Base-by-base conservation (phyloP, 768 basidiomycete genomes). In the Mycena crocata region DNA sequence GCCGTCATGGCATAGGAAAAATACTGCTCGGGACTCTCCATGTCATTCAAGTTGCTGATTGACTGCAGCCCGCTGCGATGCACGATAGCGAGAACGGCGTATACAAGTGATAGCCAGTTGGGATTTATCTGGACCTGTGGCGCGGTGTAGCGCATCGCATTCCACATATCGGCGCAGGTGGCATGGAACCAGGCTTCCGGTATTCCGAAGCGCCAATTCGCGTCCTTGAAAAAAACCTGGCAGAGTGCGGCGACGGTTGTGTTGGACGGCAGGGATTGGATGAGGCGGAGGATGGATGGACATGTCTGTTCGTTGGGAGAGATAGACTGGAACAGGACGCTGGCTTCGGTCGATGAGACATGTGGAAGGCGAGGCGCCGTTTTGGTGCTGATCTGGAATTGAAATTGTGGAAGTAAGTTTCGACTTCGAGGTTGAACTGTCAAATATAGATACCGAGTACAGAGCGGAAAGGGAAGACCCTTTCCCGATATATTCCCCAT, bases 121-220 rank as follows among this genome's bases (percentile, higher is more conserved):
- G 83, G 77, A 67, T 86, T 87, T 71, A 86, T 77, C 52, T 82
- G 79, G 24, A 80, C 72, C 62, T 74, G 75, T 28, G 70, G 73
- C n/a, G 69, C 69, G 26, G 73, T 71, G 51, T 79, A 74, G 40
- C 80, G 78, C 24, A 86, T 59, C 35, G 77, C 76, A n/a, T 66
- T 73, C 85, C 84, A 86, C 86, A 86, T 87, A 52, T 79, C 78
- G 28, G 74, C 65, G 55, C 80, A 82, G 2, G 81, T 76, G n/a
- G 73, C 66, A 40, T 74, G 77, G 71, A 87, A 85, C 84, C 85
- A 87, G 24, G 75, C 71, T 68, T 85, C 82, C 8, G 85, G 84
- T 30, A 87, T 81, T 14, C 85, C 85, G 57, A 82, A 86, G 26
- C 83, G 81, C 84, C 84, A 86, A 63, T 87, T 87, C 52, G 79